phyloP scores from a whole-genome alignment of 768 basidiomycete species.

The Leccinum barrowsii region DNA sequence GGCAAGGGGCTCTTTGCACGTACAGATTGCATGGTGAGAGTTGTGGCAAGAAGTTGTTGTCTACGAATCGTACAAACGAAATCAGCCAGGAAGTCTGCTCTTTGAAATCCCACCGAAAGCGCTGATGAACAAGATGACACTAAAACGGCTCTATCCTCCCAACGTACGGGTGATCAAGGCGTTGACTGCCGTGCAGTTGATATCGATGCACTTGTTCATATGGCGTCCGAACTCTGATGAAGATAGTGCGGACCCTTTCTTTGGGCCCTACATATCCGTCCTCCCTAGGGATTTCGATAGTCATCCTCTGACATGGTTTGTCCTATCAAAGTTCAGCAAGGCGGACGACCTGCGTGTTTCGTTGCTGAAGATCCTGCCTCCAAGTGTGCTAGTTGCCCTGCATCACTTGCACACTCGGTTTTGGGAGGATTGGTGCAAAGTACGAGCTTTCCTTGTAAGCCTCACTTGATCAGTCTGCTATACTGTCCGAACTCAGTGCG shows the following conservation, averaged over 20 bases:
- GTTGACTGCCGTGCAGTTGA: constrained; percentile 66
- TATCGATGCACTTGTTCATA: constrained; percentile 77
- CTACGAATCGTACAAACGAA: constrained; percentile 1
- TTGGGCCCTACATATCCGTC: constrained; percentile 76
- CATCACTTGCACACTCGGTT: constrained; percentile 47
- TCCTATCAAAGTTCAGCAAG: constrained; percentile 25
- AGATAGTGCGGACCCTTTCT: constrained; percentile 50
- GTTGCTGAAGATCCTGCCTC: constrained; percentile 48
- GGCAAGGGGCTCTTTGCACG: constrained; percentile 70
- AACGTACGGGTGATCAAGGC: constrained; percentile 14
- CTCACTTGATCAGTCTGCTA: background rate
- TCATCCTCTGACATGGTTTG: constrained; percentile 82
- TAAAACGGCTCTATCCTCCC: constrained; percentile 55
- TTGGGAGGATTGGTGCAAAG: constrained; percentile 53
- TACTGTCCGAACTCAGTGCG: background rate
- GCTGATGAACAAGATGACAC: constrained; percentile 70
- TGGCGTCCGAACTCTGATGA: constrained; percentile 47
- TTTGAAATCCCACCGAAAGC: constrained; percentile 69
- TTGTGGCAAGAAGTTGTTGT: background rate
- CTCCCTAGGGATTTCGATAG: constrained; percentile 69
- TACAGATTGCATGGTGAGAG: constrained; percentile 39
- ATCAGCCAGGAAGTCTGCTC: constrained; percentile 52
- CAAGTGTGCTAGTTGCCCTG: constrained; percentile 40
- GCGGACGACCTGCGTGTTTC: constrained; percentile 15
- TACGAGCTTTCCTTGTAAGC: constrained; percentile 52